Base-by-base conservation (phyloP, 2,329 filamentous ascomycete genomes). In the Coleophoma crateriformis region DNA sequence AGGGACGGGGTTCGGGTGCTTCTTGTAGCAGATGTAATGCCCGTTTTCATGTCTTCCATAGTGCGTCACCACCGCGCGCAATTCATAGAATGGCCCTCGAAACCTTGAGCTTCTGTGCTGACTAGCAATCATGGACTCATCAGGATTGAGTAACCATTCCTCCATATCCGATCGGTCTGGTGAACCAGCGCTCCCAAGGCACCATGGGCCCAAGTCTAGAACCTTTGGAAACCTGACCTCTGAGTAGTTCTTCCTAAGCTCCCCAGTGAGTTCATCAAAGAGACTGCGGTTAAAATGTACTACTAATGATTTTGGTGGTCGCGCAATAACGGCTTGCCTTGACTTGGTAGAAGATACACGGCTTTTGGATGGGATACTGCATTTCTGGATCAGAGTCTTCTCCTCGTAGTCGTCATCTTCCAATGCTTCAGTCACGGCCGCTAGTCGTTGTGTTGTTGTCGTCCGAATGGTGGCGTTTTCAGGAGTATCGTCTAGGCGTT, bases 31-130 rank as follows among this genome's bases (percentile, higher is more conserved):
- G 37, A 96, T 84, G 60, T 99, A 97, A 69, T 99, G 94, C 0
- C 94, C 94, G 60, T 95, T 96, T 54, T 96, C 90, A 65, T 97
- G 94, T 33, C 87, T 78, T 4, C 94, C 94, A 54, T 87, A 88
- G 64, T 97, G 94, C 1, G 90, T 94, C 10, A 97, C 81, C 0
- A 92, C 87, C 32, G 91, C 90, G 47, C 87, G 81, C 14, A 97
- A 73, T 62, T 88, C 82, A 64, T 95, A 97, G 1, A 85, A 72
- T 27, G 75, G 76, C 3, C 82, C 81, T 0, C 70, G 71, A 8
- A 81, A 69, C 52, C 71, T 76, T 2, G 79, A 82, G 8, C 71
- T 68, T 3, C 63, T 62, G 37, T 67, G 58, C 42, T 74, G 73
- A 4, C 78, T 79, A 0, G 84, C 77, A 15, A 94, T 77, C 87